Conservation (phyloP, 2,329 filamentous ascomycete species). For the Whalleya microplaca region DNA sequence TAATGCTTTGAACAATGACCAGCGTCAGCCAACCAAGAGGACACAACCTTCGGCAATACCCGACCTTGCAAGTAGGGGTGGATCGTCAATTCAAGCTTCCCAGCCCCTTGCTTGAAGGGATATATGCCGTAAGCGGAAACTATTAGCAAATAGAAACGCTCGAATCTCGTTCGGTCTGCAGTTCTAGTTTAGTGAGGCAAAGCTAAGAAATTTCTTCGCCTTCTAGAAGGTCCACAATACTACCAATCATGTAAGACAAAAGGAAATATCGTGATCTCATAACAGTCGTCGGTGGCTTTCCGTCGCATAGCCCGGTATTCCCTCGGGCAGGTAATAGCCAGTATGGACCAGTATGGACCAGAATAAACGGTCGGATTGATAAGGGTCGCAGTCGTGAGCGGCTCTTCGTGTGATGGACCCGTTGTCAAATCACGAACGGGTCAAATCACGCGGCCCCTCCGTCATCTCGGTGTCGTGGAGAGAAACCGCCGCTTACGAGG, state of each 20-base stretch:
- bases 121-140: conserved; percentile 20
- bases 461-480: background rate
- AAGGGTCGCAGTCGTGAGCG: background rate
- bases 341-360: background rate
- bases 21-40: no score
- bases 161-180: conserved; percentile 9
- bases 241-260: background rate
- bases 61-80: background rate
- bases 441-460: no score
- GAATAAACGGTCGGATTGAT: background rate
- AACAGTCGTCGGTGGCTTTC: background rate
- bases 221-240: conserved; percentile 22
- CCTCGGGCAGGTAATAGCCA: background rate
- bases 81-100: conserved; percentile 8
- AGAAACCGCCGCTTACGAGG: background rate
- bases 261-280: no score
- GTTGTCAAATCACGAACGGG: no score
- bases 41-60: no score
- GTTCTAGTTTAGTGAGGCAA: background rate
- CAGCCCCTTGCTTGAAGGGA: conserved; percentile 20
- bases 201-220: conserved; percentile 27
- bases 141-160: conserved; percentile 20
- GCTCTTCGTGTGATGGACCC: background rate
- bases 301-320: background rate
- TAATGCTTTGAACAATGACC: no score